Evolutionary conservation across 2,329 filamentous ascomycete genomes (phyloP), one percentile per base, ranked within the genome.

Genomic region (Xylariaceae sp.): DNA sequence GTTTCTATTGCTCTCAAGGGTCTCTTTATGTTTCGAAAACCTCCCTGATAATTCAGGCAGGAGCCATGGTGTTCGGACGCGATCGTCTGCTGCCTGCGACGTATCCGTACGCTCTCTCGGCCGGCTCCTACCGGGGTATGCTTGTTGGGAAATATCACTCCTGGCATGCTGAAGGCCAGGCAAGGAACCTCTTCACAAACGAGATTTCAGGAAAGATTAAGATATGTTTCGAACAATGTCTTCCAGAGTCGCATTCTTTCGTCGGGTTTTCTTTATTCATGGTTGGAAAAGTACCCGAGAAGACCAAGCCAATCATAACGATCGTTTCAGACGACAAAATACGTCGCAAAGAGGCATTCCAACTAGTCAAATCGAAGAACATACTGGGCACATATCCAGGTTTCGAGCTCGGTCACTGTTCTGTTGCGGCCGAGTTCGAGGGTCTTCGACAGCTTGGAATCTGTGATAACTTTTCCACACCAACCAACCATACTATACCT

Each of bases 181-280:
- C 29, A 17, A 43, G 49, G 36, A 40, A 47, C 16, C 16, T 37
- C 11, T 52, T 52, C 29, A 44, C 17, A 7, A 40, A 3, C 11
- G 40, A 44, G 6, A 49, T 52, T 12, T 20, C 37, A 5, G 44
- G 42, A 17, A 47, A 35, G 40, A 47, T 52, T 19, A 52, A 49
- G 38, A 8, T 20, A 4, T 49, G 37, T 20, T 29, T 52, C 4
- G 43, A 52, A 19, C 40, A 52, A 27, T 47, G 47, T 10, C 40
- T 52, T 6, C 47, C 44, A 3, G 49, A 52, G 44, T 52, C 49
- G 4, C 46, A 47, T 16, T 49, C 43, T 3, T 49, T 49, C 29
- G 23, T 52, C 11, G 43, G 47, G 16, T 52, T 49, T 37, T 49
- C 49, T 25, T 37, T 52, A 29, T 52, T 52, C 34, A 52, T 52